Evolutionary conservation across 345 rosid genomes (phyloP).

Genomic region (Citrus medica): DNA sequence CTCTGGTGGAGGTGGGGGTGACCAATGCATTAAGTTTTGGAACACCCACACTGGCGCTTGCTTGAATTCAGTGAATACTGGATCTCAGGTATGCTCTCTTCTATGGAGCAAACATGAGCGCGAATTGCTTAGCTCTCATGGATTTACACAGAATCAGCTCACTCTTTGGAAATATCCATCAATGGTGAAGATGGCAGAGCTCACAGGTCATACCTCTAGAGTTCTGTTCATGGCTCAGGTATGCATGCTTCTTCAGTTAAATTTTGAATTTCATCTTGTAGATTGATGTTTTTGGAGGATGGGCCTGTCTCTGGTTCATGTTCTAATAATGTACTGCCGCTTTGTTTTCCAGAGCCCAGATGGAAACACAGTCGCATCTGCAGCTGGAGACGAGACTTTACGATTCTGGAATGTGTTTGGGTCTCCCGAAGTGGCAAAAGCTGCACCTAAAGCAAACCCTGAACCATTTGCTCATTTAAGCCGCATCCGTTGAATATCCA

Average conservation of each 20-base stretch:
- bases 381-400: conserved; percentile 40
- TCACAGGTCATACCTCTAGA: conserved; percentile 39
- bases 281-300: background rate
- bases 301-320: background rate
- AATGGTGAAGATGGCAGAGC: conserved; percentile 41
- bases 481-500: conserved; percentile 21
- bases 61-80: conserved; percentile 37
- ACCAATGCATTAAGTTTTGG: conserved; percentile 38
- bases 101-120: conserved; percentile 39
- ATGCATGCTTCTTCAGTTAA: background rate
- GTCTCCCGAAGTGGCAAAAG: conserved; percentile 28
- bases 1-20: conserved; percentile 37
- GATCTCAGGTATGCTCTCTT: conserved; percentile 40
- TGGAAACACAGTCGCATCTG: conserved; percentile 45
- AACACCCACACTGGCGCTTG: conserved; percentile 34
- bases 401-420: conserved; percentile 47
- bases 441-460: conserved; percentile 16
- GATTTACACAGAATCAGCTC: conserved; percentile 33
- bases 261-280: background rate
- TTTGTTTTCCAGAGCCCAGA: conserved; percentile 34
- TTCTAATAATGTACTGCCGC: background rate
- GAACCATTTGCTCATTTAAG: conserved; percentile 30
- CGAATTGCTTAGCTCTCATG: conserved; percentile 44
- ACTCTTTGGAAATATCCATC: conserved; percentile 45
- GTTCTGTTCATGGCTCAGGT: conserved; percentile 47